Evolutionary conservation across 2,329 filamentous ascomycete species (phyloP).

Genomic region (Xylariaceae sp.): DNA sequence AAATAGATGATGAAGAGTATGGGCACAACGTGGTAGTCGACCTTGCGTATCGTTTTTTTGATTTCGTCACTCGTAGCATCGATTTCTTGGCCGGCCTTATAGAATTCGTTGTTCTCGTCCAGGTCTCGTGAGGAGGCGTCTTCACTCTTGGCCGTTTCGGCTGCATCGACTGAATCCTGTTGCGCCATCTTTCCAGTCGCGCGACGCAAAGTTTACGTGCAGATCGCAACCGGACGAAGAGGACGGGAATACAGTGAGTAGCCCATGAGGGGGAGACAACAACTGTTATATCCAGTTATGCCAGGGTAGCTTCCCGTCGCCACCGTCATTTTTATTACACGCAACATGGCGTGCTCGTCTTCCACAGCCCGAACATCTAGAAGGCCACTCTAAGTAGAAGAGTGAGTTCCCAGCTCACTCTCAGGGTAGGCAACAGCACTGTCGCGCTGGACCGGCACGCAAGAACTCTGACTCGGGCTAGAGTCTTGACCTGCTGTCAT

Average conservation of each 20-base stretch:
- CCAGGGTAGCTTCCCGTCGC: not conserved
- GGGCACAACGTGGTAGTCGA: conserved; percentile 30
- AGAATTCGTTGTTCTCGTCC: conserved; percentile 32
- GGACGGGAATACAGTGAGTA: not conserved
- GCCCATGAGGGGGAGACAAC: not conserved
- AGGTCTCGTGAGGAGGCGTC: conserved; percentile 22
- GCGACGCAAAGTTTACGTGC: not conserved
- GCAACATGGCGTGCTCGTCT: not conserved
- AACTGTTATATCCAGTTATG: conserved; percentile 7
- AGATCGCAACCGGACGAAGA: not conserved
- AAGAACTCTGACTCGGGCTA: not conserved
- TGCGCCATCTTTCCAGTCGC: conserved; percentile 13
- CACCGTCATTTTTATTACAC: not conserved
- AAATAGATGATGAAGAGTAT: conserved; percentile 31
- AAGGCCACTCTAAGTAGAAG: not conserved
- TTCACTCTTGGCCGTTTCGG: conserved; percentile 10
- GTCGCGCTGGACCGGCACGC: not conserved
- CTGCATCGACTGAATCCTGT: conserved; percentile 7
- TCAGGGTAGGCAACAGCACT: not conserved
- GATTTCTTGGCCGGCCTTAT: conserved; percentile 23
- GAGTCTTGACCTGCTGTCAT: not conserved
- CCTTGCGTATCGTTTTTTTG: conserved; percentile 30
- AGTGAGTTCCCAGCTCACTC: not conserved
- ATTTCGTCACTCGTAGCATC: conserved; percentile 26
- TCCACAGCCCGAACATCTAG: not conserved